Evolutionary conservation across 441 rosid species (phyloP).

Genomic region (Biscutella laevigata): DNA sequence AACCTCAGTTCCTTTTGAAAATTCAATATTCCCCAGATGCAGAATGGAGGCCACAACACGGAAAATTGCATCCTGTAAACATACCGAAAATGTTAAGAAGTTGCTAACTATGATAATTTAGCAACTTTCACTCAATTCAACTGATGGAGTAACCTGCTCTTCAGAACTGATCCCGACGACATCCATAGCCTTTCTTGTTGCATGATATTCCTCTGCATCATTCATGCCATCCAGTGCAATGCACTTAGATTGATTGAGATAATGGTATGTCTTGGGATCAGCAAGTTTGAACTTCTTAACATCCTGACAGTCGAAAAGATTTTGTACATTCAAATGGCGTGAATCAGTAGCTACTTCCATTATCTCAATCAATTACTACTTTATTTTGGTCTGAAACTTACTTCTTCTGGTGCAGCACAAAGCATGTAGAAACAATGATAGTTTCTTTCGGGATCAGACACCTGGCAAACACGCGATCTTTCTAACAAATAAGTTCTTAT

Average conservation of each 20-base stretch:
- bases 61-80: slow-evolving; percentile 66
- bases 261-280: slow-evolving; percentile 73
- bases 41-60: slow-evolving; percentile 84
- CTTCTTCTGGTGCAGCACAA: slow-evolving; percentile 85
- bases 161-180: slow-evolving; percentile 68
- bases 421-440: slow-evolving; percentile 92
- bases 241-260: slow-evolving; percentile 85
- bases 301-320: slow-evolving; percentile 42
- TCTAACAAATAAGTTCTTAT: slow-evolving; percentile 92
- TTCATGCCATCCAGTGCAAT: slow-evolving; percentile 59
- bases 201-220: slow-evolving; percentile 66
- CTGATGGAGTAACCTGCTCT: slow-evolving; percentile 58
- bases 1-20: slow-evolving; percentile 73
- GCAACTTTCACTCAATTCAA: background rate
- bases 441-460: slow-evolving; percentile 86
- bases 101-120: background rate
- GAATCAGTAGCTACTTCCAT: background rate
- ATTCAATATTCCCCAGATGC: slow-evolving; percentile 89
- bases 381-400: slow-evolving; percentile 22
- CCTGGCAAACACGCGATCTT: slow-evolving; percentile 78
- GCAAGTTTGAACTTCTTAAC: slow-evolving; percentile 66
- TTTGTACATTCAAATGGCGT: background rate
- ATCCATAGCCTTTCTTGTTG: slow-evolving; percentile 84
- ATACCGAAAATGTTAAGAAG: slow-evolving; percentile 4
- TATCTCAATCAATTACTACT: too few relatives aligned